Evolutionary conservation across 2,329 filamentous ascomycete species (phyloP), one percentile per base, ranked within the genome.

Genomic region (Pestalotiopsis fici): DNA sequence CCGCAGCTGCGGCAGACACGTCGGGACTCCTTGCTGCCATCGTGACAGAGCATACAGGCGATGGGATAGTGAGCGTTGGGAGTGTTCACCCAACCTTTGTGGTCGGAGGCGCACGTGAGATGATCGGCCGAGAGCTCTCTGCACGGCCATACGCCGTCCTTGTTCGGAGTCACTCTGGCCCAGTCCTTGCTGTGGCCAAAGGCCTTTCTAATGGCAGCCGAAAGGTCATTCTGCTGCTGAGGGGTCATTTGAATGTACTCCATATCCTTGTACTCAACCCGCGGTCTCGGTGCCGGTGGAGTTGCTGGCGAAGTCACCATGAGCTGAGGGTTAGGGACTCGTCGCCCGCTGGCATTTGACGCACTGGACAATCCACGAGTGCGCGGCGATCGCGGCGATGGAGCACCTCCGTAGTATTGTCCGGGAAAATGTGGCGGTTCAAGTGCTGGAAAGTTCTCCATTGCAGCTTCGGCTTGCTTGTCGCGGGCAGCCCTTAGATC

Each of bases 41-140:
- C 79, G 64, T 80, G 80, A 75, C 87, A 89, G 3, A 83, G 80
- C 75, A 87, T 84, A 74, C 87, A 89, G 12, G 84, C 80, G 23
- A 88, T 78, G 2, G 86, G 80, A 72, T 87, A 85, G 71, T 82
- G 74, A 59, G 73, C 76, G 74, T 89, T 88, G 68, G 78, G 77
- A 65, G 82, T 81, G 47, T 80, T 76, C 65, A 83, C 79, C 83
- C 88, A 86, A 59, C 76, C 79, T 59, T 74, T 74, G 73, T 89
- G 87, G 3, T 75, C 74, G 54, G 82, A 81, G 66, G 84, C 80
- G 75, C 87, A 89, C 66, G 77, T 71, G 69, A 81, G 81, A 59
- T 84, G 79, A 63, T 77, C 79, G 47, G 69, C 68, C 54, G 68
- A 67, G n/a, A 88, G 75, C 1, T 83, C 80, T 7, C 75, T 75